Evolutionary conservation across 2,329 filamentous ascomycete species (phyloP), one percentile per base, ranked within the genome.

Genomic region (Microdochium nivale): DNA sequence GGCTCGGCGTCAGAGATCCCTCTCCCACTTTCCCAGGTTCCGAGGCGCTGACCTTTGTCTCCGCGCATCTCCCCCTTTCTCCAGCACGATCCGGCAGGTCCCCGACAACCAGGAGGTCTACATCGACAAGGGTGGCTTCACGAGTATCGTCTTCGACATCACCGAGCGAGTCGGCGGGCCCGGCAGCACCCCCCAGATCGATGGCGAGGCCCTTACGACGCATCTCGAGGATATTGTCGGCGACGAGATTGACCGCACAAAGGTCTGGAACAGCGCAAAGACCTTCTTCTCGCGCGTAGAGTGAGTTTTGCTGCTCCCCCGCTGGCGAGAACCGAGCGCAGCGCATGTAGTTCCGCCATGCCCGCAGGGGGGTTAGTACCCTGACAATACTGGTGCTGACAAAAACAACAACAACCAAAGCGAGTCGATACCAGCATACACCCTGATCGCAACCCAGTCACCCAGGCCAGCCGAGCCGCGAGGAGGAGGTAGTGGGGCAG

Each of bases 81-180:
- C 50, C 55, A 89, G 86, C 71, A 78, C 79, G 51, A 78, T 90
- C 59, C 83, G 87, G 56, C 80, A 90, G 70, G 83, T 91, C 4
- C 87, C 87, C 49, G 86, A 92, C 66, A 88, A 95, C 68, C 91
- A 97, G 73, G 92, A 96, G 75, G 87, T 96, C 59, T 96, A 84
- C 72, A 85, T 96, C 62, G 90, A 95, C 65, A 78, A 81, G 57
- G 79, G 87, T 56, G 90, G 90, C 49, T 91, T 91, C 67, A 89
- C 88, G 2, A 90, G 81, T 70, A 84, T 96, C 66, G 91, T 96
- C 60, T 80, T 96, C 68, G 92, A 97, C 62, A 89, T 97, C 62
- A 87, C 88, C 51, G 86, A 96, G 72, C 86, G 88, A 52, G 85
- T 95, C 23, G 79, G 81, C 54, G 65, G 69, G 14, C 62, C 79